phyloP scores from a whole-genome alignment of 75 land plant species.

The Selaginella tamariscina region DNA sequence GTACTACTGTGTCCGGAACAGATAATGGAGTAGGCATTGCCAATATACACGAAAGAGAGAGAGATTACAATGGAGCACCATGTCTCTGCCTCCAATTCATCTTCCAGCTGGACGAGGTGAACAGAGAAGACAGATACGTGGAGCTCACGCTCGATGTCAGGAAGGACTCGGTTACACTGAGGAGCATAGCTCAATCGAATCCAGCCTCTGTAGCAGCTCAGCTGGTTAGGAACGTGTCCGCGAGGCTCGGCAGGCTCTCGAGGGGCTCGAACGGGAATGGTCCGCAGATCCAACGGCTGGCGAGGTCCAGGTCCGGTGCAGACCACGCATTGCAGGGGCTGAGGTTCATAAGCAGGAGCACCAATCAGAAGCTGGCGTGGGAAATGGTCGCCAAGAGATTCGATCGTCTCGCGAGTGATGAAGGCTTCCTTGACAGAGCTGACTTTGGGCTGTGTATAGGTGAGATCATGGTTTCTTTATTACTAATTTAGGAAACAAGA shows the following conservation, averaged over 20 bases:
- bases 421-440: conserved; percentile 35
- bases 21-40: too few species aligned
- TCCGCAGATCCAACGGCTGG: conserved; percentile 16
- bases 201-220: neutral
- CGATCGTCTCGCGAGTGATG: conserved; percentile 28
- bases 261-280: neutral
- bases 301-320: conserved; percentile 47
- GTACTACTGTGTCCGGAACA: too few species aligned
- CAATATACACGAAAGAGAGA: too few species aligned
- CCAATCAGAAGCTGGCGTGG: conserved; percentile 37
- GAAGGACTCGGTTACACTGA: conserved; percentile 13
- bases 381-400: conserved; percentile 43
- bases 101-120: neutral
- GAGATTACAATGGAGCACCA: neutral
- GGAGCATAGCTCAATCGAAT: conserved; percentile 10
- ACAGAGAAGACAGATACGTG: neutral
- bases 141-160: conserved; percentile 18
- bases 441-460: conserved; percentile 74
- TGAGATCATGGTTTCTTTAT: too few species aligned
- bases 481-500: too few species aligned
- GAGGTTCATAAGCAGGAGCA: conserved; percentile 52
- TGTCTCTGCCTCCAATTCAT: neutral
- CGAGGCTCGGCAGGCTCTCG: neutral
- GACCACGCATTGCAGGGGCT: conserved; percentile 51
- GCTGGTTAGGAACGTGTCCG: neutral